Evolutionary conservation across 2,329 filamentous ascomycete genomes (phyloP).

Genomic region (Apiospora marii): DNA sequence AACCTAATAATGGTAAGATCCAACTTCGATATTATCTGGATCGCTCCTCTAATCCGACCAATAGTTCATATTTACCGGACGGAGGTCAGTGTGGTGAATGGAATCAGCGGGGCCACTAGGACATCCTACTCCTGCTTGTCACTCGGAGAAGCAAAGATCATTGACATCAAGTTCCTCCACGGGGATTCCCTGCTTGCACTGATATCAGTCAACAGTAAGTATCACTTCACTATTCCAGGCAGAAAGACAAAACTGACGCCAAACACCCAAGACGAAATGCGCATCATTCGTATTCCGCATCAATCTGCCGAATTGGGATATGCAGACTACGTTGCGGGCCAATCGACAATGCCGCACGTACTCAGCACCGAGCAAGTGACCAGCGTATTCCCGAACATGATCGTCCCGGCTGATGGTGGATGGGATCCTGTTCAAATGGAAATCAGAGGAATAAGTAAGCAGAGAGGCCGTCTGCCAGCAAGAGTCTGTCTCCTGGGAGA

Average conservation of each 20-base stretch:
- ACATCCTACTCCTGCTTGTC: conserved; percentile 51
- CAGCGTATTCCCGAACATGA: conserved; percentile 39
- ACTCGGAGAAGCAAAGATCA: conserved; percentile 53
- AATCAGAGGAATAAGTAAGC: conserved; percentile 52
- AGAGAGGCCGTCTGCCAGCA: conserved; percentile 56
- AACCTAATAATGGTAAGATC: conserved; percentile 46
- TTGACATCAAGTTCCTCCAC: conserved; percentile 74
- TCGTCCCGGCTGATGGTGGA: conserved; percentile 37
- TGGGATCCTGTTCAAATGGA: conserved; percentile 60
- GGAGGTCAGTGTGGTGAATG: conserved; percentile 61
- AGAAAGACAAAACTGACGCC: not conserved
- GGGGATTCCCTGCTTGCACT: conserved; percentile 68
- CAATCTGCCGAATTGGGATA: conserved; percentile 47
- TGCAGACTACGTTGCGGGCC: conserved; percentile 41
- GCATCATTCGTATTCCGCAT: conserved; percentile 47
- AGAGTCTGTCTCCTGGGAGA: conserved; percentile 60
- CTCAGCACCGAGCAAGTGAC: conserved; percentile 42
- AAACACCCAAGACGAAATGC: conserved; percentile 33
- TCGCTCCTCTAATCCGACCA: conserved; percentile 5
- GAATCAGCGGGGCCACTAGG: conserved; percentile 59
- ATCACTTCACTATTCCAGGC: not conserved
- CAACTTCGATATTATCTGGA: not conserved
- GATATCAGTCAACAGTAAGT: conserved; percentile 50
- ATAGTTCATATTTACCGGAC: conserved; percentile 59
- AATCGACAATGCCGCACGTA: conserved; percentile 33